phyloP scores from a whole-genome alignment of 1,284 basidiomycete species.

The Amylostereum areolatum region DNA sequence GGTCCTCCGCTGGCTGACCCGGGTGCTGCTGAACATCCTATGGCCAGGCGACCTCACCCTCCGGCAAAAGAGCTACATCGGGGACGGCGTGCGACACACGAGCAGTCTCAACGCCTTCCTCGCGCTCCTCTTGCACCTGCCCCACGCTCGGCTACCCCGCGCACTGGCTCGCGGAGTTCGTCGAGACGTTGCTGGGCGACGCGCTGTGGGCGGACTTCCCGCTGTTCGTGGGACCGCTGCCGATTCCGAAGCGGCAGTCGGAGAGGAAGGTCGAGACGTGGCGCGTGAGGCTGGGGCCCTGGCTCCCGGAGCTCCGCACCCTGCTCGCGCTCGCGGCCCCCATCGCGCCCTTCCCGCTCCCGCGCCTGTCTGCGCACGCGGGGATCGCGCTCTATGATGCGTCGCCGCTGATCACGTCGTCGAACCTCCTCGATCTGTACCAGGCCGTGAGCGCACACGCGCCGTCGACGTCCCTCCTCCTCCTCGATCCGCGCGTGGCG shows the following conservation, averaged over 20 bases:
- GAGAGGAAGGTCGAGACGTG: conserved; percentile 14
- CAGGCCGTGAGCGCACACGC: not conserved
- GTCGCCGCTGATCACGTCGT: not conserved
- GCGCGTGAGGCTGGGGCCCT: conserved; percentile 23
- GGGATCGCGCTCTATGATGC: conserved; percentile 27
- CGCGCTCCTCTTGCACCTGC: conserved; percentile 28
- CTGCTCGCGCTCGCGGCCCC: conserved; percentile 21
- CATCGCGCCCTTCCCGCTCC: conserved; percentile 25
- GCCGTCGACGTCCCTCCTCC: not conserved
- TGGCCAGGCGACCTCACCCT: conserved; percentile 21
- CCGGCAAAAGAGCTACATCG: conserved; percentile 10
- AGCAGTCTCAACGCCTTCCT: conserved; percentile 32
- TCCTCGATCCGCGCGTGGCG: conserved; percentile 3
- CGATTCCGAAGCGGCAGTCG: conserved; percentile 24
- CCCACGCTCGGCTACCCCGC: conserved; percentile 28
- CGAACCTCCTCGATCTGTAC: not conserved
- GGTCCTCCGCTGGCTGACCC: conserved; percentile 31
- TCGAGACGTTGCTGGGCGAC: conserved; percentile 23
- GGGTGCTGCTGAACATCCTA: conserved; percentile 28
- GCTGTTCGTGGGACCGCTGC: conserved; percentile 19
- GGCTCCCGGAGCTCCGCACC: conserved; percentile 25
- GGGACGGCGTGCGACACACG: conserved; percentile 28
- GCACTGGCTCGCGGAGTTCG: conserved; percentile 31
- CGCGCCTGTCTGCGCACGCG: conserved; percentile 15
- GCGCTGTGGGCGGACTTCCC: conserved; percentile 20